Conservation (phyloP, 257 asterid species). For the Fraxinus excelsior region DNA sequence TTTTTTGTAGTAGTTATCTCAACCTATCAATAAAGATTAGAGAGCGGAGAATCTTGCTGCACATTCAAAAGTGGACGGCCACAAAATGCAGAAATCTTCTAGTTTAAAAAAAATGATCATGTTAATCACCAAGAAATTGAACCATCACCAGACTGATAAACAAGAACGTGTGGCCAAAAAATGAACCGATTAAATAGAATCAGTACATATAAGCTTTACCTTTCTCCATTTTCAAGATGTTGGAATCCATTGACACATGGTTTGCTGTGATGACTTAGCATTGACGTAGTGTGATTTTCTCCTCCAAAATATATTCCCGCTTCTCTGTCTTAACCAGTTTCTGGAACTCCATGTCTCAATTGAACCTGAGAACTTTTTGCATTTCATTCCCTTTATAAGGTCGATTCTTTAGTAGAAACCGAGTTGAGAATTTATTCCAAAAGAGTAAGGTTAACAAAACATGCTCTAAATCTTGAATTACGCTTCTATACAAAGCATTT, state of each 20-base stretch:
- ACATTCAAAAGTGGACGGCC: background rate
- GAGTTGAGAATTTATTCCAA: too few relatives aligned
- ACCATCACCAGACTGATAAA: background rate
- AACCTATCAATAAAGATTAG: background rate
- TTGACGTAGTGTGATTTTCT: slow-evolving; percentile 42
- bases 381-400: too few relatives aligned
- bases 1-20: too few relatives aligned
- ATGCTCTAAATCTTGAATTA: background rate
- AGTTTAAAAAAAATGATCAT: background rate
- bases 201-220: background rate
- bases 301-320: slow-evolving; percentile 82
- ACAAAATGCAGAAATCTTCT: background rate
- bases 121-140: background rate
- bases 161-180: background rate
- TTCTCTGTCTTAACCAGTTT: slow-evolving; percentile 59
- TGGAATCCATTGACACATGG: background rate
- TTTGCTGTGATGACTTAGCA: slow-evolving; percentile 18
- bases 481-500: background rate
- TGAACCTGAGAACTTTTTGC: too few relatives aligned
- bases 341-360: slow-evolving; percentile 44
- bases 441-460: background rate
- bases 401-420: too few relatives aligned
- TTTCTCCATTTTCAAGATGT: slow-evolving; percentile 16
- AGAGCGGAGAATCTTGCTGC: background rate
- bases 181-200: background rate